Base-by-base conservation (phyloP, 1,139 yeast species). In the Pichia sp. region DNA sequence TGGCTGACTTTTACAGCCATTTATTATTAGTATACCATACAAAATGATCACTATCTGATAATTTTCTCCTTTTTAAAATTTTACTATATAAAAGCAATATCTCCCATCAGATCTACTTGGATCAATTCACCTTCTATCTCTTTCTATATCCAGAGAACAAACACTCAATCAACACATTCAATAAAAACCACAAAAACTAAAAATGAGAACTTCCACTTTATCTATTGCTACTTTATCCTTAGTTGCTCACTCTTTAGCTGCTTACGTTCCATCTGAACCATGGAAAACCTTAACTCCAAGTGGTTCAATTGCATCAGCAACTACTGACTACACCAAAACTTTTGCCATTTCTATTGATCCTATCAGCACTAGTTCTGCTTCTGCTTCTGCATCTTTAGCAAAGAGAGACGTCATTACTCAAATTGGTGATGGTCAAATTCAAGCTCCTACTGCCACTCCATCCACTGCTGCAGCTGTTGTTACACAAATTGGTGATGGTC, bases 321-420 rank as follows among this genome's bases (percentile, higher is more conserved):
- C 72, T 48, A 79, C 87, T 41, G 80, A 79, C 60, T 79, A 79
- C 70, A 54, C 76, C 32, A 65, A 68, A 47, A 68, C 74, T 46
- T 83, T 83, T 60, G 92, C 90, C 67, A 82, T 83, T 56, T 83
- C 83, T 55, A 79, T 83, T 53, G 68, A 71, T 50, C 81, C 85
- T 55, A 61, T 76, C 45, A 54, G 71, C 43, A 60, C 69, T 34
- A 48, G 69, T 41, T 51, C 68, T 37, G 49, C 36, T 3, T 31
- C 64, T 40, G 42, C 43, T 37, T 38, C 68, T 27, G 49, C 65
- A 16, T 37, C 57, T 31, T 29, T 39, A 11, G 36, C 28, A 32
- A 55, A 55, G 55, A 56, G 60, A 55, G 64, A 55, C 39, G 68
- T 66, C 36, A 64, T 67, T 45, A 59, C 67, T 55, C 67, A 66